Evolutionary conservation across 495 filamentous ascomycete species (phyloP), one percentile per base, ranked within the genome.

Genomic region (Bombardia bombarda): DNA sequence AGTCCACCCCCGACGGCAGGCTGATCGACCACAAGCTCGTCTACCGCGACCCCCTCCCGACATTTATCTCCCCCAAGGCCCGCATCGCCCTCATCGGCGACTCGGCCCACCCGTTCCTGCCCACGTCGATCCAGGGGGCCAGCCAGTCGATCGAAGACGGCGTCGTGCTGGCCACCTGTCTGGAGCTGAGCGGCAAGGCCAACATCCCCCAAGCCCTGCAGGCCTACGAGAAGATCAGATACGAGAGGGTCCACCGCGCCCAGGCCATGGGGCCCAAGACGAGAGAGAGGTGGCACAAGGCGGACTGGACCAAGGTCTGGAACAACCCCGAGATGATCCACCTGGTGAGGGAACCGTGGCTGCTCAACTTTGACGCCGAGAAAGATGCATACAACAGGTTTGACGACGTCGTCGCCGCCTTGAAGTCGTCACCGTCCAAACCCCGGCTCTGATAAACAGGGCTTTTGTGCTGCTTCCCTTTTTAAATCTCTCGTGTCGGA

Each of bases 131-230:
- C n/a, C 79, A 86, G 46, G 84, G 84, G 0, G 84, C 79, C 0
- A 82, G 75, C 22, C 56, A 85, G 51, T 79, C 82, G 0, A 78
- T 87, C 47, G 84, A 89, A 50, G 84, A 87, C 56, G 84, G 76
- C 2, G 74, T 77, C 1, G 78, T 77, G 1, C 55, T 87, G 5
- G 82, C 83, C 5, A 70, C 79, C 6, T 81, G 76, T 39, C 62
- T 88, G 41, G 63, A 69, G 48, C 57, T 68, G 21, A 50, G 55
- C 9, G 62, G 60, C 5, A 63, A 62, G 18, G 43, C 34, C 2
- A 55, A 65, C 25, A 62, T 74, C 6, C 68, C 62, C 12, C 64
- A 62, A 31, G 72, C 69, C 3, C 49, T 75, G 4, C 53, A 57
- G 1, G 63, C 65, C 4, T 76, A 69, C 45, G 66, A 77, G 47